Percentiles rank a stretch among this genome's conserved stretches.
Conservation (phyloP, 1,284 basidiomycete species). For the Irpex sp. region DNA sequence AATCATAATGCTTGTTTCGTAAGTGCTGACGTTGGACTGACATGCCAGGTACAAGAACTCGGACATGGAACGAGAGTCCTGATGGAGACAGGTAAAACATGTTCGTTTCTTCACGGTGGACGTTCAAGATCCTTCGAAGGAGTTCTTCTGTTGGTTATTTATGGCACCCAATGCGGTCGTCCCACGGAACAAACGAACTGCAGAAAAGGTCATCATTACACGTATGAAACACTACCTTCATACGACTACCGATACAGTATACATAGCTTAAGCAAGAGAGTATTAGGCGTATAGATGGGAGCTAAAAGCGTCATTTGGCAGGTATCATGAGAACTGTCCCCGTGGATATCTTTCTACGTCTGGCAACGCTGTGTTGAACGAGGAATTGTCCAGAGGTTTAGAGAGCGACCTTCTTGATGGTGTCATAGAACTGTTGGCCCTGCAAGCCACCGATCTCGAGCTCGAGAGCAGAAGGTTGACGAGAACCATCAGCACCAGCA, state of each 20-base stretch:
- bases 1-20: background rate
- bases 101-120: background rate
- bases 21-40: background rate
- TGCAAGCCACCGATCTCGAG: slow-evolving; percentile 60
- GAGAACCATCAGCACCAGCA: slow-evolving; percentile 57
- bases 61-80: background rate
- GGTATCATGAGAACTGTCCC: background rate
- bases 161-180: background rate
- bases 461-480: slow-evolving; percentile 60
- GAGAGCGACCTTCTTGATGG: slow-evolving; percentile 33
- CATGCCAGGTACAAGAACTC: background rate
- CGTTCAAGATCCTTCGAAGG: background rate
- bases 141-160: background rate
- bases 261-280: background rate
- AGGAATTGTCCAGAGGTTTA: background rate
- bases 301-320: background rate
- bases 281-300: background rate
- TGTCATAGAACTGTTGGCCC: slow-evolving; percentile 55
- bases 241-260: background rate
- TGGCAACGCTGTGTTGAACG: background rate
- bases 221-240: background rate
- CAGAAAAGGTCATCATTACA: background rate
- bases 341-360: background rate
- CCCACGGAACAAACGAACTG: background rate
- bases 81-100: background rate